phyloP scores from a whole-genome alignment of 2,329 filamentous ascomycete genomes.

The Fusarium temperatum region DNA sequence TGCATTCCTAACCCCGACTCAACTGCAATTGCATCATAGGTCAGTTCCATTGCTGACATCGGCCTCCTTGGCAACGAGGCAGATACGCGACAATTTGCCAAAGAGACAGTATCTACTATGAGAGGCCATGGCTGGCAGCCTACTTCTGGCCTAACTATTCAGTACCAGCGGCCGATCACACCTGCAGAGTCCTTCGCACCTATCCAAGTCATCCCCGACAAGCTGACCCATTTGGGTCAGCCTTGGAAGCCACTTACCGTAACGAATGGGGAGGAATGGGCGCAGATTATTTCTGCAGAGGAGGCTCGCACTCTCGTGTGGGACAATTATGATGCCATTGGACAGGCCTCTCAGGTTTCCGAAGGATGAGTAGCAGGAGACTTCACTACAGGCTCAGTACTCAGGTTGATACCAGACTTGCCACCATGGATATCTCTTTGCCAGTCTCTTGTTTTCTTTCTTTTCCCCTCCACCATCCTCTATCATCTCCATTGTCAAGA shows the following conservation, averaged over 20 bases:
- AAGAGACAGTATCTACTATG: no score
- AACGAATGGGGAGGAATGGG: fast-evolving
- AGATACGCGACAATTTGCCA: no score
- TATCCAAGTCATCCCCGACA: fast-evolving
- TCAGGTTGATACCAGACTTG: not conserved
- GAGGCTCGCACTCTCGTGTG: fast-evolving
- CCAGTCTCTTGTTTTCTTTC: not conserved
- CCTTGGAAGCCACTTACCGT: fast-evolving
- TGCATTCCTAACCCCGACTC: no score
- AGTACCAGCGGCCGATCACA: no score
- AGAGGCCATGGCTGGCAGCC: no score
- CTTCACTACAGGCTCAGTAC: not conserved
- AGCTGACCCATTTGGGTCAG: not conserved
- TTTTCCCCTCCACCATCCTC: not conserved
- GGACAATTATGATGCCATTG: not conserved
- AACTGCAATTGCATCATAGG: no score
- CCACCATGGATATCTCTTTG: not conserved
- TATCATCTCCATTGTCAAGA: not conserved
- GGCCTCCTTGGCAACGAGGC: no score
- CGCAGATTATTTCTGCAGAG: fast-evolving
- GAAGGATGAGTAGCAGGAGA: not conserved
- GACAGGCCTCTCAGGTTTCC: not conserved
- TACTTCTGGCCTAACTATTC: no score
- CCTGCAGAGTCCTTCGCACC: not conserved
- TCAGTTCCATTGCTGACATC: no score